A percentile compares a stretch with the other conserved stretches of the same genome.
Conservation (phyloP, 2,329 filamentous ascomycete species). For the Aspergillus jensenii region DNA sequence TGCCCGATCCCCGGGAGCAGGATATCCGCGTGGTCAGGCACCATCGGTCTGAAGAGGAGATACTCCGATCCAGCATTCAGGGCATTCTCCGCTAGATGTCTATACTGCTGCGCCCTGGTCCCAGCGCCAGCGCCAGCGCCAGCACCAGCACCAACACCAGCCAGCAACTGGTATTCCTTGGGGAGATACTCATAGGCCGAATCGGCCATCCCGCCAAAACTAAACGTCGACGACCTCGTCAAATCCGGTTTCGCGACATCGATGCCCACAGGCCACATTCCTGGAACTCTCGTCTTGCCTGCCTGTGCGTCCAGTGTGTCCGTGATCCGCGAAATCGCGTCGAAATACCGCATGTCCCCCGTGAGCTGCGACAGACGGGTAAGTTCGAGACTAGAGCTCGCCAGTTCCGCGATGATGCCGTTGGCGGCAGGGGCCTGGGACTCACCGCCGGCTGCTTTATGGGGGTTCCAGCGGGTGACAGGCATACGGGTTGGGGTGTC, state of each 20-base stretch:
- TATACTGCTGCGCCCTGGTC: constrained; percentile 29
- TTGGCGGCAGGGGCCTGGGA: not conserved
- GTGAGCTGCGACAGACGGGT: constrained; percentile 82
- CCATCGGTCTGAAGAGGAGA: constrained; percentile 41
- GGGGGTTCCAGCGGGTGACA: constrained; percentile 67
- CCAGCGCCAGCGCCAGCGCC: constrained; percentile 21
- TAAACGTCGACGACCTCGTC: constrained; percentile 25
- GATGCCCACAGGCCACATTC: constrained; percentile 73
- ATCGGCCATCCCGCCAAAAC: constrained; percentile 41
- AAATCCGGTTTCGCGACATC: constrained; percentile 48
- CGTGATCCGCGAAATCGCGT: constrained; percentile 79
- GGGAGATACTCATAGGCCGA: constrained; percentile 46
- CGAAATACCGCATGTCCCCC: constrained; percentile 75
- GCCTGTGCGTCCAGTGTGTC: constrained; percentile 69
- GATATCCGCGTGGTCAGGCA: constrained; percentile 8
- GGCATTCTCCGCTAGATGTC: constrained; percentile 34
- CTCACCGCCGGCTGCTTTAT: constrained; percentile 55
- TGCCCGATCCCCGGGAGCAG: not conserved
- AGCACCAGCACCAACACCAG: constrained; percentile 29
- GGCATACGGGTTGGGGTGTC: constrained; percentile 92
- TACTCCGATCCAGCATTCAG: constrained; percentile 31
- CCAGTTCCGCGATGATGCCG: constrained; percentile 63
- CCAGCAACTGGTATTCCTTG: constrained; percentile 42
- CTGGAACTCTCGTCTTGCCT: constrained; percentile 63
- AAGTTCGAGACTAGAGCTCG: constrained; percentile 80